Base-by-base conservation (phyloP, 2,329 filamentous ascomycete species). In the Microdochium paspali region DNA sequence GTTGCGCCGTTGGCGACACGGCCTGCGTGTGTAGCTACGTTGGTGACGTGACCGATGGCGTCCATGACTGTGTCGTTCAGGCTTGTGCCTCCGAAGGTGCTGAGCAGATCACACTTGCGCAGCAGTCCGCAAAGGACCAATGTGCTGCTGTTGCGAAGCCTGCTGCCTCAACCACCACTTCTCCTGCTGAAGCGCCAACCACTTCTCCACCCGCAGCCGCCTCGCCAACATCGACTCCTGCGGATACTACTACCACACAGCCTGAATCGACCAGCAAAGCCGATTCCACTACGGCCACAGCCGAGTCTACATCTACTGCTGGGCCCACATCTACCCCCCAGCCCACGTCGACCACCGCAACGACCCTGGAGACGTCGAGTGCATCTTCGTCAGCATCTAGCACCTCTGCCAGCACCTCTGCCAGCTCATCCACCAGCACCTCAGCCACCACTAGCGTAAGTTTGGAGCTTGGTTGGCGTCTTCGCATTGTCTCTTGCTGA, bases 11-110 rank as follows among this genome's bases (percentile, higher is more conserved):
- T 10, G 57, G 58, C 6, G 60, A 64, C 47, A 57, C 47, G 1
- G 24, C 58, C 15, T 75, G 72, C 50, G 60, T 74, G 15, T 75
- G 72, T 52, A 54, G 50, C 24, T 63, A 64, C 10, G 46, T 57
- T 10, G 44, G 43, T 1, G 56, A 56, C 20, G 69, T 59, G 3
- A 13, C 51, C 1, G 50, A 55, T 47, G 67, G 66, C n/a, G 61
- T 73, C 44, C 55, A 59, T 21, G 69, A 72, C 44, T 74, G 71
- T 49, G 62, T 67, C 28, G 57, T 54, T 42, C 47, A 56, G 23
- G 56, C 57, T 12, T 66, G 65, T 44, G 52, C 53, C 6, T 42
- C 48, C 23, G 58, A 61, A 12, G 57, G 54, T 3, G 58, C 58
- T 5, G 49, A 56, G 24, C 59, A 64, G 47, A 51, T 66, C 10